Base-by-base conservation (phyloP, 768 basidiomycete genomes). In the Cyclocybe aegerita region DNA sequence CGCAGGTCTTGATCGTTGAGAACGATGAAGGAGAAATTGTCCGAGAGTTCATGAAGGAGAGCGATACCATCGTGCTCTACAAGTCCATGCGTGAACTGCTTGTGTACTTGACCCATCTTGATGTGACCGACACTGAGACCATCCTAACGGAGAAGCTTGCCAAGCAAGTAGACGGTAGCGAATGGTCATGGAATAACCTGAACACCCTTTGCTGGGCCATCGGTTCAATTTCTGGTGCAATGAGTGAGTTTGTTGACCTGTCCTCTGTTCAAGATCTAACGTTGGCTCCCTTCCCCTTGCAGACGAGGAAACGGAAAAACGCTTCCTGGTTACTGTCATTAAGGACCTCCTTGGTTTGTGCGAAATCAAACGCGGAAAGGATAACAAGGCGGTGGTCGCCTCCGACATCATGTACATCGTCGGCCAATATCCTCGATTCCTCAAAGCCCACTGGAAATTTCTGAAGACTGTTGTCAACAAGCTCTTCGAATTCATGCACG, bases 391-490 rank as follows among this genome's bases (percentile, higher is more conserved):
- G 3, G 94, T 98, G 55, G 96, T 98, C 58, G 92, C 92, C 7
- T 93, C 91, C 23, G 88, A 93, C 62, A 93, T 93, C 66, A 93
- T 93, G 91, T 99, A 99, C 68, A 99, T 98, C 63, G 97, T 99
- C 56, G 97, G 97, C 43, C 97, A 99, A 72, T 99, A 99, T 65
- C 97, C 97, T 39, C 86, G 97, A 33, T 99, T 98, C 84, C 83
- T 99, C 63, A 98, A 98, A 69, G 97, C 97, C 12, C 97, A 99
- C 68, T 99, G 97, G 97, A 99, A 98, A 73, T 99, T 99, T 82
- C 75, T 99, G 65, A 99, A 99, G 78, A 98, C 97, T 2, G 97
- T 99, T 48, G 96, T 99, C 55, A 99, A 98, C 75, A 99, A 99
- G 70, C 77, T 98, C 6, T 99, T 98, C 70, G 97, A 99, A 67